These are phyloP conservation scores for Conringia planisiliqua DNA, from an alignment of 345 rosid species.

Conservation along the genomic window DNA sequence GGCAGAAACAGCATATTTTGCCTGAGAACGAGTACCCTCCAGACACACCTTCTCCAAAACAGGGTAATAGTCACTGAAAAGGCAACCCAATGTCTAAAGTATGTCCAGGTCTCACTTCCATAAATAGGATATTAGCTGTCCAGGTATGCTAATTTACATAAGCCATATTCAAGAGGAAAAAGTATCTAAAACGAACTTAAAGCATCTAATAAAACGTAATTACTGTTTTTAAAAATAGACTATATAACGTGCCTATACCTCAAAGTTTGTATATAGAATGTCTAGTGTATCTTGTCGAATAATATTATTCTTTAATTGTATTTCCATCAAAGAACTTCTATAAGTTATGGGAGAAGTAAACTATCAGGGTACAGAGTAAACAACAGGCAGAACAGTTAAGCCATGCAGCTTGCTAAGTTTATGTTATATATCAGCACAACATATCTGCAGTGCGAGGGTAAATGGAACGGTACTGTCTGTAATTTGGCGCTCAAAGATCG, in stretches of 20 bases:
- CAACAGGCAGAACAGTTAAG: not conserved
- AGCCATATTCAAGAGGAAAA: not conserved
- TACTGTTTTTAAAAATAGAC: not conserved
- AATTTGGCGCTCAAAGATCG: not conserved
- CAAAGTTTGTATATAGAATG: not conserved
- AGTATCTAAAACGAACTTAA: not conserved
- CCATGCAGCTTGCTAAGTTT: not conserved
- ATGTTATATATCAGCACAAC: not conserved
- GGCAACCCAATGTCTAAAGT: slow-evolving; percentile 7
- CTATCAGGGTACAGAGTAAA: not conserved
- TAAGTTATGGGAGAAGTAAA: not conserved
- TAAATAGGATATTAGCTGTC: not conserved
- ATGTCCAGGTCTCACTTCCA: slow-evolving; percentile 6
- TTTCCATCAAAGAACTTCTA: not conserved
- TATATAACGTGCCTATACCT: not conserved
- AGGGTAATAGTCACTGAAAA: slow-evolving; percentile 62
- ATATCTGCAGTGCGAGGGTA: not conserved
- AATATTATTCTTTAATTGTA: not conserved
- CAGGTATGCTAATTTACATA: slow-evolving; percentile 5
- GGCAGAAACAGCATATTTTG: slow-evolving; percentile 83
- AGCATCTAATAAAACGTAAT: not conserved
- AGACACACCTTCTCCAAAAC: slow-evolving; percentile 59
- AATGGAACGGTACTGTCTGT: not conserved
- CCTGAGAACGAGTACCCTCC: slow-evolving; percentile 77
- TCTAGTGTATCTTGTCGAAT: not conserved